Evolutionary conservation across 441 rosid species (phyloP).

Genomic region (Jatropha podagrica): DNA sequence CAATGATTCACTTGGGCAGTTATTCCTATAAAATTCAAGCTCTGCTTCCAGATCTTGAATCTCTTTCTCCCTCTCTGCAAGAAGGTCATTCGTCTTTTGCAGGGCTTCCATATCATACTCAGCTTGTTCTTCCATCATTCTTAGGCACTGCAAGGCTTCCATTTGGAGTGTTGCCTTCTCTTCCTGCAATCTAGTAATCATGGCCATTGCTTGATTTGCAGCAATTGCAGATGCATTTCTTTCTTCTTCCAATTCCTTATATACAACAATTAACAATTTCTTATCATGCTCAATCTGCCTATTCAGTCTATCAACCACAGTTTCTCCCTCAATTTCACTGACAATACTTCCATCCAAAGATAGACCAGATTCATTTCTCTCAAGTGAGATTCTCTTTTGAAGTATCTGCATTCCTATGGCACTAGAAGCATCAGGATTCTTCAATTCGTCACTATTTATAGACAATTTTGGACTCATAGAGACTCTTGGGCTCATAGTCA

Average conservation of each 20-base stretch:
- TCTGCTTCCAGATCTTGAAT: conserved; percentile 86
- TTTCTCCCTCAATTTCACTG: conserved; percentile 89
- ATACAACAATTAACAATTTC: conserved; percentile 49
- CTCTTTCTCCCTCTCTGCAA: conserved; percentile 72
- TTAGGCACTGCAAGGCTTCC: conserved; percentile 87
- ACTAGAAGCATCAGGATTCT: conserved; percentile 42
- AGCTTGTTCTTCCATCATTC: conserved; percentile 99
- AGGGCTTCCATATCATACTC: conserved; percentile 92
- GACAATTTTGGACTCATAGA: conserved; percentile 62
- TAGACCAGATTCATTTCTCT: conserved; percentile 78
- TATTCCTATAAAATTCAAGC: conserved; percentile 58
- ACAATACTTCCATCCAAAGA: conserved; percentile 80
- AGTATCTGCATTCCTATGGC: conserved; percentile 49
- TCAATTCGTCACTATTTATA: conserved; percentile 43
- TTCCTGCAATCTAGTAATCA: conserved; percentile 94
- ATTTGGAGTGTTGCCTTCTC: conserved; percentile 86
- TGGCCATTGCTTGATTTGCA: conserved; percentile 96
- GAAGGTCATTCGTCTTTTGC: conserved; percentile 68
- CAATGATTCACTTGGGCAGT: conserved; percentile 32
- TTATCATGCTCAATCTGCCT: conserved; percentile 81
- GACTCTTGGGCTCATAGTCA: conserved; percentile 53
- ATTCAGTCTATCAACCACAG: conserved; percentile 62
- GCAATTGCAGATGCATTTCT: conserved; percentile 85
- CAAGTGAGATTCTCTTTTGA: conserved; percentile 72
- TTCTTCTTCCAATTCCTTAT: conserved; percentile 92